Conservation (phyloP, 768 basidiomycete genomes). For the Pisolithus marmoratus region DNA sequence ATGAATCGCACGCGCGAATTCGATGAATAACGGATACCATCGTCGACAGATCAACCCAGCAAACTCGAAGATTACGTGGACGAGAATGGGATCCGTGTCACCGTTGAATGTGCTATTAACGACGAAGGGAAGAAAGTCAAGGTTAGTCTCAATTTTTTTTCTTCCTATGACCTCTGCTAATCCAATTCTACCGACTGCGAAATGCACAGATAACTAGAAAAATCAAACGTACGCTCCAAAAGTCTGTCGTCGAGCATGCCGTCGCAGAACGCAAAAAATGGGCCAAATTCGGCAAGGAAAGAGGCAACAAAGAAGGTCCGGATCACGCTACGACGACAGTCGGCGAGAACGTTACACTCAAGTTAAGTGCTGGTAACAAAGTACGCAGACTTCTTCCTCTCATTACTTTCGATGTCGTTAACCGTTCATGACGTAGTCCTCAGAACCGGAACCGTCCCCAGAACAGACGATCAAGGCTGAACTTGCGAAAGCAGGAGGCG, state of each 20-base stretch:
- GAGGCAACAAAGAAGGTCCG: conserved; percentile 80
- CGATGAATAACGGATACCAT: not conserved
- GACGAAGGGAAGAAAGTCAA: conserved; percentile 96
- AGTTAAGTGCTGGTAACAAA: conserved; percentile 59
- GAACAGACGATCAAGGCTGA: conserved; percentile 64
- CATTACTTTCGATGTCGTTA: not conserved
- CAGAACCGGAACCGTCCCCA: conserved; percentile 61
- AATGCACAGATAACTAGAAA: conserved; percentile 71
- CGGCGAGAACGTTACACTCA: conserved; percentile 64
- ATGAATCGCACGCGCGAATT: no score
- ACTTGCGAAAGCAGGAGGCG: conserved; percentile 68
- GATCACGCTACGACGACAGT: conserved; percentile 93
- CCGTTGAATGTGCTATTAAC: conserved; percentile 75
- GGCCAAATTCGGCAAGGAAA: conserved; percentile 91
- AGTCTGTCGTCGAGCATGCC: conserved; percentile 86
- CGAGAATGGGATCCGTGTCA: conserved; percentile 84
- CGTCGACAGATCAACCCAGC: conserved; percentile 34
- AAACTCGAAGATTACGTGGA: conserved; percentile 71
- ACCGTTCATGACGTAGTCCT: conserved; percentile 31
- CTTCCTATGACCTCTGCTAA: not conserved
- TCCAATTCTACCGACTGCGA: not conserved
- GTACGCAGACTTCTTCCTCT: conserved; percentile 23
- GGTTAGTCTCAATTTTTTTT: conserved; percentile 32
- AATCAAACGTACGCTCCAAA: conserved; percentile 82
- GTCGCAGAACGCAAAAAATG: conserved; percentile 93